A percentile compares a stretch with the other conserved stretches of the same genome.
These are phyloP conservation scores for Sugiyamaella novakii DNA, from an alignment of 1,139 yeast species.

Conservation along the genomic window DNA sequence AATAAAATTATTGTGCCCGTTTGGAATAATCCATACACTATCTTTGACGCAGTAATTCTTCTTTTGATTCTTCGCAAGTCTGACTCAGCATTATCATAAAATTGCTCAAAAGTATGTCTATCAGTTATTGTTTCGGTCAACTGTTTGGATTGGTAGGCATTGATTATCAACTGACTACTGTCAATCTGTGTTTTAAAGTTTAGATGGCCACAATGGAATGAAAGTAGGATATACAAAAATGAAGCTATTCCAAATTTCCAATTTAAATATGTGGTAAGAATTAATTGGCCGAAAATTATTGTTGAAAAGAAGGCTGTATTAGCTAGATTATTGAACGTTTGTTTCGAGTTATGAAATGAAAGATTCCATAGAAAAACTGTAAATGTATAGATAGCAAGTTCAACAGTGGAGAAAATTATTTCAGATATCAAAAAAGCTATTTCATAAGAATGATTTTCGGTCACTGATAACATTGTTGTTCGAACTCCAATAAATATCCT, in stretches of 20 bases:
- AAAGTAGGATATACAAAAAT: background rate
- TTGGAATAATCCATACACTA: constrained; percentile 5
- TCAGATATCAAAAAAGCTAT: background rate
- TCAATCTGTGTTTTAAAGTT: background rate
- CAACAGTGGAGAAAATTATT: background rate
- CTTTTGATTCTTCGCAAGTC: constrained; percentile 13
- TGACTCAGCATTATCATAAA: constrained; percentile 17
- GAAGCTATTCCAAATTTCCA: constrained; percentile 3
- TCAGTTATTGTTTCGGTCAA: background rate
- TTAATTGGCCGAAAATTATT: background rate
- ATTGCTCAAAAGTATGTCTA: constrained; percentile 10
- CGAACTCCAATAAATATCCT: constrained; percentile 4
- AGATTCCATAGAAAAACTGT: constrained; percentile 1
- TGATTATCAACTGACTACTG: background rate
- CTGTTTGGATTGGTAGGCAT: constrained; percentile 11
- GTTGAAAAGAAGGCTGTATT: constrained; percentile 9
- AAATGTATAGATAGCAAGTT: background rate
- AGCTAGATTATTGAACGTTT: background rate
- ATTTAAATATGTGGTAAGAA: constrained; percentile 1
- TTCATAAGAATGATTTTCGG: background rate
- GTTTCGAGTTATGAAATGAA: background rate
- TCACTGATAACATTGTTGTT: background rate
- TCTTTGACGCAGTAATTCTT: background rate
- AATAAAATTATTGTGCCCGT: background rate
- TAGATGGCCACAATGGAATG: background rate